These are phyloP conservation scores for Fusarium pseudonygamai DNA, from an alignment of 2,329 filamentous ascomycete species.

Conservation along the genomic window DNA sequence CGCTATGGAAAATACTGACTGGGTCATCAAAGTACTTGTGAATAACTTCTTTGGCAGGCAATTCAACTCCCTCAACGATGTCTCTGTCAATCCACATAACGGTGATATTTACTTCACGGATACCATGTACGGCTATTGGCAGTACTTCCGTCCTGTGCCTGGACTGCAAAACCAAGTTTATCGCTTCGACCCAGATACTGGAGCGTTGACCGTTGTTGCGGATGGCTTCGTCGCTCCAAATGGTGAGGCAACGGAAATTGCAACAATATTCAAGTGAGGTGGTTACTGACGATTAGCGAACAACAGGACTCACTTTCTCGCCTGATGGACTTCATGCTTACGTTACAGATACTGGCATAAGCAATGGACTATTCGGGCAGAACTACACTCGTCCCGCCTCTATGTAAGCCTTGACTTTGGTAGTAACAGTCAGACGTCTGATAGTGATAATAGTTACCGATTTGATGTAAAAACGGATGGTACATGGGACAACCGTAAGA, in stretches of 20 bases:
- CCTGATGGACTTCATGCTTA: constrained; percentile 63
- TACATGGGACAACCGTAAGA: constrained; percentile 58
- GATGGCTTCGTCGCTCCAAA: constrained; percentile 67
- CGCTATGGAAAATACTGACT: not conserved
- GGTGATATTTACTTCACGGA: constrained; percentile 74
- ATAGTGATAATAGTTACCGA: constrained; percentile 50
- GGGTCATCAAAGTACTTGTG: constrained; percentile 53
- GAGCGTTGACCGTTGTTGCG: constrained; percentile 63
- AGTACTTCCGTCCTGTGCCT: constrained; percentile 64
- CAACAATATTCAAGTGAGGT: rapidly evolving
- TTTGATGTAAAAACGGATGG: constrained; percentile 57
- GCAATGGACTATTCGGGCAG: constrained; percentile 53
- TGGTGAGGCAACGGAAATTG: constrained; percentile 43
- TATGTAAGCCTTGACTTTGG: constrained; percentile 51
- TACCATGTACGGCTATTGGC: constrained; percentile 66
- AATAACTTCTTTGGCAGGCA: constrained; percentile 68
- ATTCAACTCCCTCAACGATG: constrained; percentile 70
- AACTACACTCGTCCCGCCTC: constrained; percentile 55
- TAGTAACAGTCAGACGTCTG: rapidly evolving
- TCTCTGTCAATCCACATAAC: constrained; percentile 61
- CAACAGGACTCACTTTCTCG: constrained; percentile 62
- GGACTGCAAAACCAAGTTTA: constrained; percentile 68
- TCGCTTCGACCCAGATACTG: constrained; percentile 60
- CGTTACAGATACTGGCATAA: constrained; percentile 64
- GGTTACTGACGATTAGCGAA: not conserved